A percentile compares a stretch with the other conserved stretches of the same genome.
Conservation (phyloP, 257 asterid genomes). For the Thymus quinquecostatus region DNA sequence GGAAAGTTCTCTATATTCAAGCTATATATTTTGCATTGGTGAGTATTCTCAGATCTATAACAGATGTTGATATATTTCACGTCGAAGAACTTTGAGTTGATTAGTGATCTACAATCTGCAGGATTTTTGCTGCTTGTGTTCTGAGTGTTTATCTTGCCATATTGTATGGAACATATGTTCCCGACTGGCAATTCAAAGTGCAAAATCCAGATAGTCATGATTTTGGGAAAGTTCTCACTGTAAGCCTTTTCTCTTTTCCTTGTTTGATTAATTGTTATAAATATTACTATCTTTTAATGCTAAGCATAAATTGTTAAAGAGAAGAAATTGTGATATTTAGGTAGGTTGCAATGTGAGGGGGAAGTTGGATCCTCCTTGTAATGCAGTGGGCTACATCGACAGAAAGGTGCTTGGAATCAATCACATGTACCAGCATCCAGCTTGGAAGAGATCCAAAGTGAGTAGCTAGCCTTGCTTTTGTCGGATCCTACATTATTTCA, state of each 20-base stretch:
- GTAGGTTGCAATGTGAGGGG: constrained; percentile 68
- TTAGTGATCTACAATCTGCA: constrained; percentile 28
- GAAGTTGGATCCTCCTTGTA: constrained; percentile 70
- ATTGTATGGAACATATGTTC: constrained; percentile 64
- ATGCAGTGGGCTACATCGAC: constrained; percentile 78
- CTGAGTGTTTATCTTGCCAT: constrained; percentile 58
- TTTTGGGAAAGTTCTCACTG: constrained; percentile 60
- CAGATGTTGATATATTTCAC: constrained; percentile 13
- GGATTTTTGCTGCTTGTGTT: constrained; percentile 59
- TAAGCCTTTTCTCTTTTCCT: constrained; percentile 38
- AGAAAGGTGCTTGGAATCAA: constrained; percentile 68
- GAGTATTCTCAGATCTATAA: constrained; percentile 22
- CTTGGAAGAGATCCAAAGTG: constrained; percentile 81
- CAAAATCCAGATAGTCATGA: constrained; percentile 49
- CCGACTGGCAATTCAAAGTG: constrained; percentile 71
- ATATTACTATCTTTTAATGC: background rate
- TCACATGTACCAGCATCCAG: constrained; percentile 76
- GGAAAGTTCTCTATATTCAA: constrained; percentile 58
- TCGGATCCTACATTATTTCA: background rate
- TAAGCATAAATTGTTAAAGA: background rate
- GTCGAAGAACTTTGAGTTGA: constrained; percentile 7
- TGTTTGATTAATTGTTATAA: background rate
- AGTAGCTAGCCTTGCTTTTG: constrained; percentile 21
- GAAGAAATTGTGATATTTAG: constrained; percentile 35
- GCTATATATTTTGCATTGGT: constrained; percentile 72